A percentile compares a stretch with the other conserved stretches of the same genome.
phyloP scores from a whole-genome alignment of 2,329 filamentous ascomycete species.

The Davidsoniella eucalypti region DNA sequence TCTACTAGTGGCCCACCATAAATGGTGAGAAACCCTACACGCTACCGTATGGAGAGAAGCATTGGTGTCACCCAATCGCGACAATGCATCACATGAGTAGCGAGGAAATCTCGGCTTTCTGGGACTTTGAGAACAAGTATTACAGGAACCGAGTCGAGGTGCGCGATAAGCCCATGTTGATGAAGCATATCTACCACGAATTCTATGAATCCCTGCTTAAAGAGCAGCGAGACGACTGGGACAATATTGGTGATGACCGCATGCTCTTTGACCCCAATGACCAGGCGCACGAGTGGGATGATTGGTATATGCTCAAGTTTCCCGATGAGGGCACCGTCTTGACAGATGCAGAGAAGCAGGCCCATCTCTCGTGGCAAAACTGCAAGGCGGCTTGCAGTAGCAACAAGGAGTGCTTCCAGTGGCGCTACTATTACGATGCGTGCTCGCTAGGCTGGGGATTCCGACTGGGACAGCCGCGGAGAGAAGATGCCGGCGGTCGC shows the following conservation, averaged over 20 bases:
- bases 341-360: conserved; percentile 23
- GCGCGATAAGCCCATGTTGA: conserved; percentile 20
- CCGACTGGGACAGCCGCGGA: conserved; percentile 24
- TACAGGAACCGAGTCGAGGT: conserved; percentile 16
- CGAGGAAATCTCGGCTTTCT: conserved; percentile 33
- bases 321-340: conserved; percentile 21
- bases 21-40: conserved; percentile 39
- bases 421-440: conserved; percentile 23
- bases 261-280: conserved; percentile 24
- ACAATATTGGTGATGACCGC: conserved; percentile 32
- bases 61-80: conserved; percentile 39
- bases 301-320: conserved; percentile 14
- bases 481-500: conserved; percentile 19
- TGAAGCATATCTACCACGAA: conserved; percentile 31
- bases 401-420: conserved; percentile 25
- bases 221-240: conserved; percentile 30
- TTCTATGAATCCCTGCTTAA: conserved; percentile 28
- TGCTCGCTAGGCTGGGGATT: conserved; percentile 23
- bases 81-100: conserved; percentile 39
- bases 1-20: conserved; percentile 31
- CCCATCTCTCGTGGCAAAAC: conserved; percentile 25
- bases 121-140: conserved; percentile 32
- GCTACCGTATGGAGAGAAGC: conserved; percentile 27
- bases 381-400: conserved; percentile 30
- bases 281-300: conserved; percentile 20